A percentile compares a stretch with the other conserved stretches of the same genome.
phyloP scores from a whole-genome alignment of 495 filamentous ascomycete genomes.

The Penicillium dipodomyicola region DNA sequence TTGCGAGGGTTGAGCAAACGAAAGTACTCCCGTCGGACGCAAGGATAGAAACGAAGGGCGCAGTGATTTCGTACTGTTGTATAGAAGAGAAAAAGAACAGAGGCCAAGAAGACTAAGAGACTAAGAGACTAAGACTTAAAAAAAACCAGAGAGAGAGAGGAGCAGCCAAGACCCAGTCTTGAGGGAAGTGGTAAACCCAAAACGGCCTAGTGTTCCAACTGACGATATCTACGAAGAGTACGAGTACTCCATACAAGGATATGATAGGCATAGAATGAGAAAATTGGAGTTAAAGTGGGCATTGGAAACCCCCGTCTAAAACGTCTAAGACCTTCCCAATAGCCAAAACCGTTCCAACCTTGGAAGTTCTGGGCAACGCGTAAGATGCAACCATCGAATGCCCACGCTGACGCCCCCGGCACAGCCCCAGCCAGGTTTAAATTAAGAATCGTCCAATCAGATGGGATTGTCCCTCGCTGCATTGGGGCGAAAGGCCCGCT shows the following conservation, averaged over 20 bases:
- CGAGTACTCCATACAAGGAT: not conserved
- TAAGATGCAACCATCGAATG: slow-evolving; percentile 1
- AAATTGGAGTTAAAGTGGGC: not conserved
- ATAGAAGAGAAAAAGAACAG: not conserved
- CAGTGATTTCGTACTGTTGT: not conserved
- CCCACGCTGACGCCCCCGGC: not conserved
- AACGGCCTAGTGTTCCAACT: slow-evolving; percentile 10
- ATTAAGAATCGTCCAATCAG: slow-evolving; percentile 1
- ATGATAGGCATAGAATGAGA: not conserved
- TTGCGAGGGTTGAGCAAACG: slow-evolving; percentile 5
- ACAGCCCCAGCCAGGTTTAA: slow-evolving; percentile 1
- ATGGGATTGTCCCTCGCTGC: not conserved
- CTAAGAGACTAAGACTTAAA: not conserved
- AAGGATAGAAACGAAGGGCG: slow-evolving; percentile 5
- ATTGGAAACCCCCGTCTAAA: not conserved
- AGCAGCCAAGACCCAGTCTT: slow-evolving; percentile 6
- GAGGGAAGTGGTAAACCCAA: slow-evolving; percentile 8
- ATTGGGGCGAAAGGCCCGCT: not conserved
- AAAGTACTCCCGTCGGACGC: slow-evolving; percentile 7
- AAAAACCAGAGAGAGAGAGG: not conserved
- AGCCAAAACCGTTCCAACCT: not conserved
- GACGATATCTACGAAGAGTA: not conserved
- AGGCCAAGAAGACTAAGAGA: not conserved
- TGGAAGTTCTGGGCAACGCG: not conserved
- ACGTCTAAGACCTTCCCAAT: not conserved